Conservation (phyloP, 768 basidiomycete genomes). For the Kwoniella pini region DNA sequence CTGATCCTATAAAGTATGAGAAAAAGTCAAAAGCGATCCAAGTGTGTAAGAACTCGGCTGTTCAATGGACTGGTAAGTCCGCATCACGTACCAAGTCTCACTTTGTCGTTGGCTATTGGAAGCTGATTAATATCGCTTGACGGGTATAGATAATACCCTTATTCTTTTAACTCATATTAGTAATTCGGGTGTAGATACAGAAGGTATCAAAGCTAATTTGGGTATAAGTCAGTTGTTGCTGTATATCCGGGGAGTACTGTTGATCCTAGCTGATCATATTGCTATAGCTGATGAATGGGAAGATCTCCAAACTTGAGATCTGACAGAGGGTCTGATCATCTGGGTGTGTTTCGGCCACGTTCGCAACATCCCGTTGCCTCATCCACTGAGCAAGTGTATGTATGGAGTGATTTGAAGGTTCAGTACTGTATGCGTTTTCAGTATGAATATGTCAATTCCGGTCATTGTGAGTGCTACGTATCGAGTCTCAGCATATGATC, state of each 20-base stretch:
- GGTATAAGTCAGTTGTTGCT: slow-evolving; percentile 34
- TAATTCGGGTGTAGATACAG: slow-evolving; percentile 17
- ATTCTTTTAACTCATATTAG: slow-evolving; percentile 27
- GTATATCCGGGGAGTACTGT: neutral
- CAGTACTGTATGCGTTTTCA: too few species aligned
- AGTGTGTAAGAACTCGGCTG: slow-evolving; percentile 77
- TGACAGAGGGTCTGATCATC: too few species aligned
- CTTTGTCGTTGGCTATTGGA: neutral
- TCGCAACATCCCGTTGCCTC: too few species aligned
- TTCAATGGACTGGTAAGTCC: slow-evolving; percentile 82
- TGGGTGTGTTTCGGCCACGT: too few species aligned
- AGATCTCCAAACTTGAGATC: slow-evolving; percentile 25
- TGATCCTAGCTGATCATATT: neutral
- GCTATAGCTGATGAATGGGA: slow-evolving; percentile 36
- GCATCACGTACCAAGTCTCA: neutral
- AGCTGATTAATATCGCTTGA: slow-evolving; percentile 1
- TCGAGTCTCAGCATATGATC: too few species aligned
- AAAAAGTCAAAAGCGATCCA: slow-evolving; percentile 70
- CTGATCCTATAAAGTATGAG: slow-evolving; percentile 79
- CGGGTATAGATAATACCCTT: slow-evolving; percentile 34
- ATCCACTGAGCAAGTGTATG: too few species aligned
- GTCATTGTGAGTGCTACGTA: too few species aligned
- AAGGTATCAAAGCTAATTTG: slow-evolving; percentile 18
- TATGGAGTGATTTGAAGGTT: too few species aligned
- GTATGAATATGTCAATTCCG: too few species aligned